Evolutionary conservation across 2,329 filamentous ascomycete genomes (phyloP).

Genomic region (Cordyceps farinosa): DNA sequence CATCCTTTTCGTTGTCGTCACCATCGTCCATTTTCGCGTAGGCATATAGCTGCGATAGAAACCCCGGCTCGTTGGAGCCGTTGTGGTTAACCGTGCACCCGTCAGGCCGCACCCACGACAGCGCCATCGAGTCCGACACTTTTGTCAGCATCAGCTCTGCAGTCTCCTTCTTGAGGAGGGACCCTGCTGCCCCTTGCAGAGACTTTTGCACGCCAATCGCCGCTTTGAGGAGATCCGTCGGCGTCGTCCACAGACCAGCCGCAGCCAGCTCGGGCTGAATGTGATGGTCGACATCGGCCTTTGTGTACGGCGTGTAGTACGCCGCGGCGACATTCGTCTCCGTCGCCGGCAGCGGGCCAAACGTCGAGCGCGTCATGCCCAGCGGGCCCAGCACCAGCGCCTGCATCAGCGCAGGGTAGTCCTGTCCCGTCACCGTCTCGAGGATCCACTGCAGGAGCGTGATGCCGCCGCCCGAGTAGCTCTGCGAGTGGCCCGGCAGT

Average conservation of each 20-base stretch:
- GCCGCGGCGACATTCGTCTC: constrained; percentile 18
- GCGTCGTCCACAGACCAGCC: constrained; percentile 24
- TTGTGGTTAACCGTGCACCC: constrained; percentile 20
- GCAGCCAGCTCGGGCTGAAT: constrained; percentile 20
- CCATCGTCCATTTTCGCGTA: constrained; percentile 14
- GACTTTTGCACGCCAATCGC: constrained; percentile 22
- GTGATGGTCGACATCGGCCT: constrained; percentile 10
- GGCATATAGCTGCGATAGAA: constrained; percentile 19
- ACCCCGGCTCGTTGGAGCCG: constrained; percentile 23
- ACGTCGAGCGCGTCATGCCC: constrained; percentile 20
- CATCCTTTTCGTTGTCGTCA: neutral
- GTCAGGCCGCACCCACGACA: constrained; percentile 22
- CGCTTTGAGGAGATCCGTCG: constrained; percentile 23
- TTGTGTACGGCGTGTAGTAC: constrained; percentile 16
- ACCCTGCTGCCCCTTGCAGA: constrained; percentile 17
- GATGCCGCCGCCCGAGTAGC: constrained; percentile 20
- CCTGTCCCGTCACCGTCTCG: constrained; percentile 18
- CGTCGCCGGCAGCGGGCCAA: constrained; percentile 9
- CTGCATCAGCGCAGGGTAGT: constrained; percentile 17
- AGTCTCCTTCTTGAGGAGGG: constrained; percentile 18
- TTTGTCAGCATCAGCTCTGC: constrained; percentile 23
- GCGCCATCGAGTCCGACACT: constrained; percentile 16
- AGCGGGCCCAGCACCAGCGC: constrained; percentile 20
- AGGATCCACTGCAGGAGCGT: constrained; percentile 20
- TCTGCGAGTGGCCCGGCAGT: constrained; percentile 17